phyloP scores from a whole-genome alignment of 495 filamentous ascomycete species.

The Penicillium paxilli region DNA sequence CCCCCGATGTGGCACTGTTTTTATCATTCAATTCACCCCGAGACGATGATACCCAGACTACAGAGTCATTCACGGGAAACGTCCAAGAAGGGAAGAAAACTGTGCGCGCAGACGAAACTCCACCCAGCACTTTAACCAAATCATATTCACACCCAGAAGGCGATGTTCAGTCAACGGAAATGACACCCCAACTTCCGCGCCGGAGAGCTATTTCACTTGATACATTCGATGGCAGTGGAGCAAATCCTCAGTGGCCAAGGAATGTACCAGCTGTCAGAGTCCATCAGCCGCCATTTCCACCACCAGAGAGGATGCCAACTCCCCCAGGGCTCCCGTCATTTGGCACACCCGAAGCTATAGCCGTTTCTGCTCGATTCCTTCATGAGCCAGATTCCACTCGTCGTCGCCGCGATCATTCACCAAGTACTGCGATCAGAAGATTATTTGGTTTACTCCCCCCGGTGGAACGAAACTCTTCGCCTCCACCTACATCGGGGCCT shows the following conservation, averaged over 20 bases:
- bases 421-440: slow-evolving; percentile 26
- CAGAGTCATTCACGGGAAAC: too few relatives aligned
- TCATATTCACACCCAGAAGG: not conserved
- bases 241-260: slow-evolving; percentile 22
- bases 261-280: slow-evolving; percentile 28
- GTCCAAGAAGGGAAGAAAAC: too few relatives aligned
- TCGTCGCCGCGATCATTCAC: slow-evolving; percentile 15
- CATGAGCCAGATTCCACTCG: not conserved
- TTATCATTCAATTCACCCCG: slow-evolving; percentile 12
- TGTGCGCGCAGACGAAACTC: too few relatives aligned
- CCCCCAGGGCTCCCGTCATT: slow-evolving; percentile 51
- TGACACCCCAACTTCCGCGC: slow-evolving; percentile 8
- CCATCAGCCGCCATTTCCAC: slow-evolving; percentile 37
- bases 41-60: not conserved
- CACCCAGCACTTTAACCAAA: too few relatives aligned
- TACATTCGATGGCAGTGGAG: slow-evolving; percentile 11
- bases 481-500: not conserved
- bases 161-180: not conserved
- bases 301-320: slow-evolving; percentile 42
- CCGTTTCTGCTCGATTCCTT: slow-evolving; percentile 30
- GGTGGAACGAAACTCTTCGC: not conserved
- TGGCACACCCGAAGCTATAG: slow-evolving; percentile 42
- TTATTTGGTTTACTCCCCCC: slow-evolving; percentile 20
- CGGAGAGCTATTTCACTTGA: slow-evolving; percentile 26
- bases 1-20: slow-evolving; percentile 37